phyloP scores from a whole-genome alignment of 208 protist species.

The Trypanosoma platydactyli region DNA sequence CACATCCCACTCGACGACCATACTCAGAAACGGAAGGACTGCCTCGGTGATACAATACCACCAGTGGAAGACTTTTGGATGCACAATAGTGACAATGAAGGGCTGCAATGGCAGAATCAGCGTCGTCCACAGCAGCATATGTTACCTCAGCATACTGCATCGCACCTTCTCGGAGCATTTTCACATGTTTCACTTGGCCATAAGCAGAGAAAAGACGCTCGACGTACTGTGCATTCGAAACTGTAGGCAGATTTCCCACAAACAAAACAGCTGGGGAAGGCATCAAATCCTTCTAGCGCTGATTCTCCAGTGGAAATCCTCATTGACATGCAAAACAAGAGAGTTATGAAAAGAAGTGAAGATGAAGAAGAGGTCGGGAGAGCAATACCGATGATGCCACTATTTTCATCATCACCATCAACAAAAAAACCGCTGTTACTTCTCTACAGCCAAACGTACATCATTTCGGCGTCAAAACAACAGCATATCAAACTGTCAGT shows the following conservation, averaged over 20 bases:
- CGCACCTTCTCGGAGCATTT: conserved; percentile 55
- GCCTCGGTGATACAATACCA: conserved; percentile 78
- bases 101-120: conserved; percentile 74
- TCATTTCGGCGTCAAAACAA: too few species aligned
- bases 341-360: too few species aligned
- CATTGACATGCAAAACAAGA: background rate
- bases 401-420: too few species aligned
- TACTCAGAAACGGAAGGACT: conserved; percentile 68
- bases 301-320: conserved; percentile 6
- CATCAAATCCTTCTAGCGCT: conserved; percentile 6
- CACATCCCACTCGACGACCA: conserved; percentile 59
- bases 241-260: conserved; percentile 73
- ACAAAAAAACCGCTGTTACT: too few species aligned
- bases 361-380: too few species aligned
- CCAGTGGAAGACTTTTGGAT: conserved; percentile 56
- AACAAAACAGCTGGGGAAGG: conserved; percentile 48
- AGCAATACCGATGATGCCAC: too few species aligned
- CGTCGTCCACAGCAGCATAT: conserved; percentile 67
- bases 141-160: conserved; percentile 73
- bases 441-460: too few species aligned
- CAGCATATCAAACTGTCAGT: too few species aligned
- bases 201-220: conserved; percentile 85
- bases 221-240: conserved; percentile 78
- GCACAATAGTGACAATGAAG: conserved; percentile 85
- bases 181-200: conserved; percentile 57